phyloP scores from a whole-genome alignment of 371 early-diverging fungal species.

The Syncephalastrum contaminatum region DNA sequence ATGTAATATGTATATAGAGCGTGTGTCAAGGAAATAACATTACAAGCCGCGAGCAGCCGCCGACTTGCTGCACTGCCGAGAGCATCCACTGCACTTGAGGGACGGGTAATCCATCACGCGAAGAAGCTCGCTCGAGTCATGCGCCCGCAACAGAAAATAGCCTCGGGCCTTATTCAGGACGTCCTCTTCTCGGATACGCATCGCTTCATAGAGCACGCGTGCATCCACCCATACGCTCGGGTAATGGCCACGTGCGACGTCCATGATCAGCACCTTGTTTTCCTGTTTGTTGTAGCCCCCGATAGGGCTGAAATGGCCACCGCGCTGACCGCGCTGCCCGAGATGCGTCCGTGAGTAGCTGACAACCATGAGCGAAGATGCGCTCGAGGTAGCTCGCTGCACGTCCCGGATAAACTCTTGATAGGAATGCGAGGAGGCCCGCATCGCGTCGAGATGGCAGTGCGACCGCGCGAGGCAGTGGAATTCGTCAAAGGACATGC shows the following conservation, averaged over 20 bases:
- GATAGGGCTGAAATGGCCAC: conserved; percentile 56
- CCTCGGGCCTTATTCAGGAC: conserved; percentile 71
- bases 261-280: conserved; percentile 76
- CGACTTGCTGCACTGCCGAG: conserved; percentile 1
- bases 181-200: conserved; percentile 68
- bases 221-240: conserved; percentile 78
- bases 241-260: conserved; percentile 73
- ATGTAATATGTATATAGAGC: too few relatives aligned
- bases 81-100: conserved; percentile 3
- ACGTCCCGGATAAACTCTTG: conserved; percentile 75
- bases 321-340: conserved; percentile 73
- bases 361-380: conserved; percentile 73
- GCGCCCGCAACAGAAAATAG: conserved; percentile 67
- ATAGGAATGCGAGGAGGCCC: conserved; percentile 58
- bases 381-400: conserved; percentile 54
- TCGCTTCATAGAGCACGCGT: conserved; percentile 65
- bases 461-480: conserved; percentile 81
- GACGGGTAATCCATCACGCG: conserved; percentile 1
- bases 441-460: conserved; percentile 69
- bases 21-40: too few relatives aligned
- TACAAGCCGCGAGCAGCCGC: too few relatives aligned
- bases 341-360: conserved; percentile 73
- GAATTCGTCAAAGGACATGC: conserved; percentile 88
- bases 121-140: background rate
- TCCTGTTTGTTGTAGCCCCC: conserved; percentile 63